Evolutionary conservation across 148 eudicot genomes (phyloP).

Genomic region (Chenopodium berlandieri): DNA sequence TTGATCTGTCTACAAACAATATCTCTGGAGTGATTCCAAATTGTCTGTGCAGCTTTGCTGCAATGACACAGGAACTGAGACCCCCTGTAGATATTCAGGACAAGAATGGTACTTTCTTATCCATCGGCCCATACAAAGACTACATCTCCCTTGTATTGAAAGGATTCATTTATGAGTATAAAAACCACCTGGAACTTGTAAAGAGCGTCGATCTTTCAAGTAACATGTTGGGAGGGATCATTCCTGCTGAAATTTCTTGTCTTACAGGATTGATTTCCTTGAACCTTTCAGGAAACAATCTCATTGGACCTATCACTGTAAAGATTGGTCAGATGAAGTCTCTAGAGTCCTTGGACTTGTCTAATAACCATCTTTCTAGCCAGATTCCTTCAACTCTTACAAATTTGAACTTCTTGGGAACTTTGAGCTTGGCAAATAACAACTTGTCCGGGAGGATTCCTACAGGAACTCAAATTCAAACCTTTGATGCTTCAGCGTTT

Average conservation of each 20-base stretch:
- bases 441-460: not conserved
- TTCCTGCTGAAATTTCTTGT: not conserved
- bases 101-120: not conserved
- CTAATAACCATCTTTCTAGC: not conserved
- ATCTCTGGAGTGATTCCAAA: not conserved
- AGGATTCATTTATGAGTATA: not conserved
- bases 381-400: not conserved
- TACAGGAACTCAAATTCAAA: not conserved
- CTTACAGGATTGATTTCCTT: constrained; percentile 2
- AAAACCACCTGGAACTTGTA: not conserved
- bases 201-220: not conserved
- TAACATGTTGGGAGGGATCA: not conserved
- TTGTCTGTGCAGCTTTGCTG: not conserved
- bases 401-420: not conserved
- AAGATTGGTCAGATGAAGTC: constrained; percentile 2
- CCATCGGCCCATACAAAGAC: not conserved
- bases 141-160: not conserved
- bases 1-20: not conserved
- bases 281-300: constrained; percentile 14
- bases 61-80: not conserved
- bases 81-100: not conserved
- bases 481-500: not conserved
- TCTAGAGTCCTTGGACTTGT: constrained; percentile 14
- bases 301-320: not conserved
- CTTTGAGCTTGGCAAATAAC: not conserved